Conservation (phyloP, 2,329 filamentous ascomycete genomes). For the Sclerotinia subarctica region DNA sequence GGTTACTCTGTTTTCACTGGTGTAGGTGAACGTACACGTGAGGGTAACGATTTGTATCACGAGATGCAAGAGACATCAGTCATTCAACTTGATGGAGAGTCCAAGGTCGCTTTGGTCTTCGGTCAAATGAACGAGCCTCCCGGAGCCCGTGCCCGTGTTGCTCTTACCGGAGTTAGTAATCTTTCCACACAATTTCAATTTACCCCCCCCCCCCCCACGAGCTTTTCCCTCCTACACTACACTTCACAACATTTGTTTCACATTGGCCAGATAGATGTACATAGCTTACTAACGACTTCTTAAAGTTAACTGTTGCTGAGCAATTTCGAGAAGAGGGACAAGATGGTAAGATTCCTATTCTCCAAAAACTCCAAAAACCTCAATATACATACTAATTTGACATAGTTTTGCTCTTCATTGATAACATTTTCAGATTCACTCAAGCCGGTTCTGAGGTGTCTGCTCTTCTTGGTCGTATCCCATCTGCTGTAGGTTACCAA, state of each 20-base stretch:
- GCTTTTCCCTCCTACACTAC: too few species aligned
- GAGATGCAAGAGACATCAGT: conserved; percentile 99
- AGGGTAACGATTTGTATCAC: conserved; percentile 99
- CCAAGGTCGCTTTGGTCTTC: conserved; percentile 99
- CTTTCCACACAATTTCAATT: too few species aligned
- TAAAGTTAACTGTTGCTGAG: conserved; percentile 62
- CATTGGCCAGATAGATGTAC: neutral
- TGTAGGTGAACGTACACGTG: conserved; percentile 99
- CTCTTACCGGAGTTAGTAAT: conserved; percentile 68
- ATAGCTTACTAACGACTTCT: neutral
- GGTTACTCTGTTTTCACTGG: conserved; percentile 99
- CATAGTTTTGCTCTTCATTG: conserved; percentile 94
- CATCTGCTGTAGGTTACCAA: conserved; percentile 99
- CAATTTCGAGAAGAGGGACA: conserved; percentile 82
- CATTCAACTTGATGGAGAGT: conserved; percentile 98
- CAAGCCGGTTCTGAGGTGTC: conserved; percentile 99
- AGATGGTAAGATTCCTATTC: conserved; percentile 54
- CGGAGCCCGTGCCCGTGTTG: conserved; percentile 99
- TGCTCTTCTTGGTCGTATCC: conserved; percentile 98
- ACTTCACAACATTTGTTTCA: neutral
- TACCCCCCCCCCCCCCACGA: too few species aligned
- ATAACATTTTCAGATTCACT: conserved; percentile 99
- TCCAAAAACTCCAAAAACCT: neutral
- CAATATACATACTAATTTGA: conserved; percentile 31
- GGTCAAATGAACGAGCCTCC: conserved; percentile 99